Evolutionary conservation across 257 asterid species (phyloP).

Genomic region (Salvia hispanica): DNA sequence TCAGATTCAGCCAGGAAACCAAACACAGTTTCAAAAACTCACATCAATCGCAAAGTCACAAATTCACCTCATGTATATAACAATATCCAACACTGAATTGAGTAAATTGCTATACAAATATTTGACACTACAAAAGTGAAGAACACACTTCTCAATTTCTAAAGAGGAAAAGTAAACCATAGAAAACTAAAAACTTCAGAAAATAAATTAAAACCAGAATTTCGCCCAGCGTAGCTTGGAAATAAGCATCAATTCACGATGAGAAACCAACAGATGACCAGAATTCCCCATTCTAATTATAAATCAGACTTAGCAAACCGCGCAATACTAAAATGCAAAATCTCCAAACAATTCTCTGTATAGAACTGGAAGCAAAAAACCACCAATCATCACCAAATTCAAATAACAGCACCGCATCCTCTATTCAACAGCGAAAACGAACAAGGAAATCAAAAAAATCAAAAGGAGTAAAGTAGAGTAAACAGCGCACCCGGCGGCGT

Average conservation of each 20-base stretch:
- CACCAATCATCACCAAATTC: constrained; percentile 20
- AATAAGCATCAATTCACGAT: constrained; percentile 9
- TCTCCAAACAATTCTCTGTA: not conserved
- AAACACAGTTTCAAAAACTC: not conserved
- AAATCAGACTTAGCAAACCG: constrained; percentile 4
- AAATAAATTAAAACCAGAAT: not conserved
- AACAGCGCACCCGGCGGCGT: constrained; percentile 70
- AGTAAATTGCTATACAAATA: not conserved
- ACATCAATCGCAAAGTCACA: constrained; percentile 8
- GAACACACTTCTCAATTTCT: not conserved
- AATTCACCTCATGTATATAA: not conserved
- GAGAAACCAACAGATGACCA: constrained; percentile 17
- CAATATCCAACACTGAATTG: constrained; percentile 20
- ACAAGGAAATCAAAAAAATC: not conserved
- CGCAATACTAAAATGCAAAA: not conserved
- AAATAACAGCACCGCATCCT: constrained; percentile 16
- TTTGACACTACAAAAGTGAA: not conserved
- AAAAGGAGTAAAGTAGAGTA: not conserved
- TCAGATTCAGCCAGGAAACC: not conserved
- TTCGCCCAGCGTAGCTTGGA: constrained; percentile 6
- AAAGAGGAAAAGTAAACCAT: not conserved
- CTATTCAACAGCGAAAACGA: constrained; percentile 3
- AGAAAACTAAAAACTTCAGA: constrained; percentile 1
- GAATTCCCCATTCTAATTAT: constrained; percentile 16
- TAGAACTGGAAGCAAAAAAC: not conserved